A percentile compares a stretch with the other conserved stretches of the same genome.
Evolutionary conservation across 2,329 filamentous ascomycete genomes (phyloP).

Genomic region (Microdochium nivale): DNA sequence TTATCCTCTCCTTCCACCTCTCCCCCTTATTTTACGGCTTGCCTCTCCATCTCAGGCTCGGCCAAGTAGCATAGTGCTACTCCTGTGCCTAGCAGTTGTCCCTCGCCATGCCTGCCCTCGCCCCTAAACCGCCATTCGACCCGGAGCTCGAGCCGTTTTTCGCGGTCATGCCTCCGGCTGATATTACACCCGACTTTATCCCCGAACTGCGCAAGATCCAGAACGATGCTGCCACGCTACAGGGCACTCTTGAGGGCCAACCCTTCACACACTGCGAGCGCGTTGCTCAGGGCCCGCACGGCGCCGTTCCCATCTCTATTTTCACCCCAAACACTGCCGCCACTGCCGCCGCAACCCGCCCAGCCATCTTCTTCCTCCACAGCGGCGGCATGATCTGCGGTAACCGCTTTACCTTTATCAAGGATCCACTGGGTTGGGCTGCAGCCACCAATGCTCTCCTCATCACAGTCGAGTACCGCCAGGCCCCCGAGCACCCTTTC

Average conservation of each 20-base stretch:
- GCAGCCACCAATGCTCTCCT: slow-evolving; percentile 8
- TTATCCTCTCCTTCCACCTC: no score
- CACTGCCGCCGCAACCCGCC: slow-evolving; percentile 6
- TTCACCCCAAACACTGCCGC: slow-evolving; percentile 11
- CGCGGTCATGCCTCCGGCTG: neutral
- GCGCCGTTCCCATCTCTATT: slow-evolving; percentile 7
- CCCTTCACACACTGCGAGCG: neutral
- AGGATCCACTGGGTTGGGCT: slow-evolving; percentile 10
- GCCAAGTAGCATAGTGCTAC: no score
- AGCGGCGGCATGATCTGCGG: slow-evolving; percentile 18
- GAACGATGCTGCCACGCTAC: neutral
- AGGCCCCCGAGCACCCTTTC: slow-evolving; percentile 19
- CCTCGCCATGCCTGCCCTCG: no score
- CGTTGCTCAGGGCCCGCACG: neutral
- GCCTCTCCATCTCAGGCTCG: no score
- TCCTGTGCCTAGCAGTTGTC: no score
- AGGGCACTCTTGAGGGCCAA: neutral
- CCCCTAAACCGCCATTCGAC: neutral
- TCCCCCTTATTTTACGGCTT: no score
- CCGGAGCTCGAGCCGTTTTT: neutral
- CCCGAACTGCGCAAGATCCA: neutral
- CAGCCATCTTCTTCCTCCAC: slow-evolving; percentile 17
- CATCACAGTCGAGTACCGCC: slow-evolving; percentile 18
- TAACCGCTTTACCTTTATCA: slow-evolving; percentile 14
- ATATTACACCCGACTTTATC: neutral